Conservation (phyloP, 2,329 filamentous ascomycete genomes). For the Chalaropsis ovoidea region DNA sequence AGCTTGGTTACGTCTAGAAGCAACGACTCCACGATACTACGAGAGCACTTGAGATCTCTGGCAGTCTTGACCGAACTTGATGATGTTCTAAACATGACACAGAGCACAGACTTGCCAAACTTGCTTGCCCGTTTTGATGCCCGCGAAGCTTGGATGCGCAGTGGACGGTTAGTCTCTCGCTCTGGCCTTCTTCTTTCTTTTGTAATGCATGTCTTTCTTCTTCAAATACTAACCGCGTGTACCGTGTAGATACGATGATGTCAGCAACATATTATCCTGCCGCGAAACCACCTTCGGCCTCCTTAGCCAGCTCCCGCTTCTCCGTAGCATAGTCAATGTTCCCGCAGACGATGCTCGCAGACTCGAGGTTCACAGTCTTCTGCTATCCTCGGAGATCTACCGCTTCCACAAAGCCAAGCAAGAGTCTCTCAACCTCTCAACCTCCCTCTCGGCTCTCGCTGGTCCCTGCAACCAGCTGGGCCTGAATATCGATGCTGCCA, state of each 20-base stretch:
- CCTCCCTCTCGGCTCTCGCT: conserved; percentile 71
- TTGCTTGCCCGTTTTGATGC: conserved; percentile 53
- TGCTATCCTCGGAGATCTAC: conserved; percentile 64
- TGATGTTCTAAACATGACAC: conserved; percentile 57
- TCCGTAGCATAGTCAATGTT: conserved; percentile 52
- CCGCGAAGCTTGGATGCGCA: conserved; percentile 70
- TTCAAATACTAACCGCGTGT: conserved; percentile 27
- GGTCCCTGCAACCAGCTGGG: conserved; percentile 57
- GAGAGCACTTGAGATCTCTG: conserved; percentile 50
- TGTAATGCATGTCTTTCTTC: background rate
- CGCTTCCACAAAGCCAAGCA: conserved; percentile 73
- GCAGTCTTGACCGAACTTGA: conserved; percentile 73
- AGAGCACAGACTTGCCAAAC: conserved; percentile 49
- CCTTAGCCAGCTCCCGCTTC: conserved; percentile 56
- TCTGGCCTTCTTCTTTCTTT: too few relatives aligned
- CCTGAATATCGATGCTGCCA: conserved; percentile 63
- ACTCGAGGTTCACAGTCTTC: conserved; percentile 65
- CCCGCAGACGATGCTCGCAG: conserved; percentile 54
- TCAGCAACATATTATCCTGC: conserved; percentile 70
- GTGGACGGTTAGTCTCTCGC: conserved; percentile 53
- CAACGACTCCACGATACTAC: conserved; percentile 43
- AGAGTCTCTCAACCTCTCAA: conserved; percentile 76
- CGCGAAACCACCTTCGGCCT: conserved; percentile 74
- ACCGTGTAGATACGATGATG: conserved; percentile 55
- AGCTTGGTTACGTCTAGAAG: conserved; percentile 42